Evolutionary conservation across 441 rosid genomes (phyloP), one percentile per base, ranked within the genome.

Genomic region (Erysimum pusillum): DNA sequence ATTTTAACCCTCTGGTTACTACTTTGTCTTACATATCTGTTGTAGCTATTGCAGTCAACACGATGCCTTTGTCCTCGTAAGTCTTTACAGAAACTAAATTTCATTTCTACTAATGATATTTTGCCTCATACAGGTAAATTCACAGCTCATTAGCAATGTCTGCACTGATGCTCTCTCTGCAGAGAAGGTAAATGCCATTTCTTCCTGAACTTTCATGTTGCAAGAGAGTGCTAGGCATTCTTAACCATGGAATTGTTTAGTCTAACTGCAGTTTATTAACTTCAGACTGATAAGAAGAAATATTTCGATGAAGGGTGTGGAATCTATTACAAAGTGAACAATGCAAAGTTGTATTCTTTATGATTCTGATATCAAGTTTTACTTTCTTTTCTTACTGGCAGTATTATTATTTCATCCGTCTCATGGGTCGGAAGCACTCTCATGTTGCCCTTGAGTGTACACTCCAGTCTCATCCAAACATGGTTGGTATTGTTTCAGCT

Each of bases 91-190:
- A 56, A 32, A 34, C 36, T 10, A 9, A 59, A 39, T 44, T 31
- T 14, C 48, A 14, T 38, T 18, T 39, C 36, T 41, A 32, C 70
- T 77, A 12, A 79, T 80, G 63, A 58, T 62, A 7, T 51, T 42
- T 51, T 49, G 39, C 20, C 66, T 22, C 70, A 0, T 73, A 3
- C 87, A 96, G 99, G 95, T 94, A 54, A 96, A 96, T 85, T 92
- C 99, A 35, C 99, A 93, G 84, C 97, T 96, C 80, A 94, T 96
- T 80, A 94, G 99, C 87, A 96, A 96, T 83, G 89, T 88, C 71
- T 96, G 99, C 84, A 93, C 92, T 12, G 99, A 96, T 83, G 99
- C 99, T 62, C 97, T 96, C 41, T 96, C 99, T 39, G 98, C 99
- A 20, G 99, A 92, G 88, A 96, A 96, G 99, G 99, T 96, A 82